phyloP scores from a whole-genome alignment of 176 grass and related monocot species.

The Puya raimondii region DNA sequence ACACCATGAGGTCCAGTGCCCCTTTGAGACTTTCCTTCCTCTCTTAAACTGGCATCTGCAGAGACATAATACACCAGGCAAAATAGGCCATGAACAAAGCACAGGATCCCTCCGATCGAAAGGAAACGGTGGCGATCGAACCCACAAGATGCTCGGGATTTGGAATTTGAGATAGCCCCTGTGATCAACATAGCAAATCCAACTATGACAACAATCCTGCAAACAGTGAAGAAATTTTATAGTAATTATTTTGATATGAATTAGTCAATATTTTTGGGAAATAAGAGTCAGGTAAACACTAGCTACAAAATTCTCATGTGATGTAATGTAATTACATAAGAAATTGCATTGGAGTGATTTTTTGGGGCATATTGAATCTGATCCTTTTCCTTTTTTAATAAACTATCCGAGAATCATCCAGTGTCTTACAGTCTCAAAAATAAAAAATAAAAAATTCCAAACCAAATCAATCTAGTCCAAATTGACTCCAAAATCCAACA shows the following conservation, averaged over 20 bases:
- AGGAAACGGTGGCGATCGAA: conserved; percentile 54
- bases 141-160: conserved; percentile 34
- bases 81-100: conserved; percentile 68
- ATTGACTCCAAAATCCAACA: no score
- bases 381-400: no score
- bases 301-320: no score
- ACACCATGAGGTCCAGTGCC: conserved; percentile 16
- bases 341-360: no score
- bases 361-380: no score
- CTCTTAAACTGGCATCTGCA: conserved; percentile 37
- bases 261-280: neutral
- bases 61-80: conserved; percentile 70
- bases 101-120: conserved; percentile 59
- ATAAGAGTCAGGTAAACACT: neutral
- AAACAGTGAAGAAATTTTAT: neutral
- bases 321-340: no score
- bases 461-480: no score
- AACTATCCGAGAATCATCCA: no score
- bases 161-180: conserved; percentile 61
- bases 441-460: no score
- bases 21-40: conserved; percentile 21
- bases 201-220: conserved; percentile 49
- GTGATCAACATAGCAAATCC: conserved; percentile 51
- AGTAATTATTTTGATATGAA: neutral
- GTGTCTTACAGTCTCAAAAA: no score